These are phyloP conservation scores for Stemphylium beticola DNA, from an alignment of 2,329 filamentous ascomycete genomes.

Conservation along the genomic window DNA sequence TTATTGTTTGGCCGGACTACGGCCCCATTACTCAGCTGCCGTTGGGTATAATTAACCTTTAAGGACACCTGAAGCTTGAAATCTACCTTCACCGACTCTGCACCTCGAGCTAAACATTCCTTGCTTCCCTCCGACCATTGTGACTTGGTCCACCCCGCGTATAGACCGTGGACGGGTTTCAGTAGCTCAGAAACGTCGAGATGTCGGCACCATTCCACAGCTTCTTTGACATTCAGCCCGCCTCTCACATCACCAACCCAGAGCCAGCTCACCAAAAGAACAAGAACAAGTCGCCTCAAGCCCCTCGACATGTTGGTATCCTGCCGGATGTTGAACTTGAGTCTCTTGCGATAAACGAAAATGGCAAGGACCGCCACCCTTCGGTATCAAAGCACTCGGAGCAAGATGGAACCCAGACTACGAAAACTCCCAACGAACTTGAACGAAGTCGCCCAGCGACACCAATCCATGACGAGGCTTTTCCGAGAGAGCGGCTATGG, in stretches of 20 bases:
- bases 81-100: background rate
- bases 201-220: conserved; percentile 46
- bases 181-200: conserved; percentile 35
- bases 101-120: background rate
- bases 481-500: conserved; percentile 61
- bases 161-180: background rate
- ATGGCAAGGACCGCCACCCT: conserved; percentile 28
- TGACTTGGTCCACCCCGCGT: too few relatives aligned
- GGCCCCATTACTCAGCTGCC: background rate
- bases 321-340: conserved; percentile 46
- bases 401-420: conserved; percentile 27
- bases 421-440: conserved; percentile 51
- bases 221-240: conserved; percentile 53
- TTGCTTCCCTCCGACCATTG: too few relatives aligned
- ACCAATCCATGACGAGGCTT: conserved; percentile 51
- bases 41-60: background rate
- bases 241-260: conserved; percentile 45
- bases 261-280: conserved; percentile 44
- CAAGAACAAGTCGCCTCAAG: conserved; percentile 19
- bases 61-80: background rate
- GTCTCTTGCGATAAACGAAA: conserved; percentile 28
- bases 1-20: background rate
- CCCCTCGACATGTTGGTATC: conserved; percentile 20
- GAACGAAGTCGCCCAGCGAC: conserved; percentile 63
- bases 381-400: conserved; percentile 19